Evolutionary conservation across 805 yeast genomes (phyloP).

Genomic region (Starmerella bombi): DNA sequence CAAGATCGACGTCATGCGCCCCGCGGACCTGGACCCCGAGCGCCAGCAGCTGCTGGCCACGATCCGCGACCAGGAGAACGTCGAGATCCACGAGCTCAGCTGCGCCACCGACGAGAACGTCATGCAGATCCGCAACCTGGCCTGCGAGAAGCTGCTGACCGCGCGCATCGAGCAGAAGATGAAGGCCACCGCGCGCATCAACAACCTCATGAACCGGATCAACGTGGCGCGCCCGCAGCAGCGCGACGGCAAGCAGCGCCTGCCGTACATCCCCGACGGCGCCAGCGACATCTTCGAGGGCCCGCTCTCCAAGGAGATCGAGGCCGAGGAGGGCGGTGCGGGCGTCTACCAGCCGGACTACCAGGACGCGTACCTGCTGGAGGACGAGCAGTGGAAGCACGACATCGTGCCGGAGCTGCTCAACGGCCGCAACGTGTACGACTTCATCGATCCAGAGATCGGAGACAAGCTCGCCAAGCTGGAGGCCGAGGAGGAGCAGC

Average conservation of each 20-base stretch:
- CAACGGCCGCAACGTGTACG: constrained; percentile 94
- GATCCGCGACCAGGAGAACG: constrained; percentile 48
- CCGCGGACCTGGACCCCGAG: constrained; percentile 69
- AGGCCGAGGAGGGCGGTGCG: constrained; percentile 94
- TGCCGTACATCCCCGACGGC: constrained; percentile 71
- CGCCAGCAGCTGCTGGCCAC: constrained; percentile 59
- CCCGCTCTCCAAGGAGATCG: constrained; percentile 79
- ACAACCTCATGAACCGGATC: constrained; percentile 81
- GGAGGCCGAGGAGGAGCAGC: constrained; percentile 92
- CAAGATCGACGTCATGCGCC: constrained; percentile 79
- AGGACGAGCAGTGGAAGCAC: constrained; percentile 94
- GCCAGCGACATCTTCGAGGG: constrained; percentile 55
- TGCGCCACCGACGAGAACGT: constrained; percentile 90
- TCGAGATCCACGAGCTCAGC: constrained; percentile 84
- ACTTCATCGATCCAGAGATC: constrained; percentile 92
- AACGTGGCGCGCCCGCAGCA: constrained; percentile 84
- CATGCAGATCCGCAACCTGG: constrained; percentile 90
- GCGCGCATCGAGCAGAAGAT: constrained; percentile 93
- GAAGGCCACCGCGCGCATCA: constrained; percentile 81
- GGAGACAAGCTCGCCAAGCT: constrained; percentile 83
- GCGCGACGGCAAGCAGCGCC: constrained; percentile 69
- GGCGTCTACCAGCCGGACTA: constrained; percentile 93
- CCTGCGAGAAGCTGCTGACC: constrained; percentile 91
- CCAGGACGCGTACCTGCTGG: constrained; percentile 81
- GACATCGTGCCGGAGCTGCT: constrained; percentile 94